phyloP scores from a whole-genome alignment of 371 early-diverging fungal genomes.

The Ordospora pajunii region DNA sequence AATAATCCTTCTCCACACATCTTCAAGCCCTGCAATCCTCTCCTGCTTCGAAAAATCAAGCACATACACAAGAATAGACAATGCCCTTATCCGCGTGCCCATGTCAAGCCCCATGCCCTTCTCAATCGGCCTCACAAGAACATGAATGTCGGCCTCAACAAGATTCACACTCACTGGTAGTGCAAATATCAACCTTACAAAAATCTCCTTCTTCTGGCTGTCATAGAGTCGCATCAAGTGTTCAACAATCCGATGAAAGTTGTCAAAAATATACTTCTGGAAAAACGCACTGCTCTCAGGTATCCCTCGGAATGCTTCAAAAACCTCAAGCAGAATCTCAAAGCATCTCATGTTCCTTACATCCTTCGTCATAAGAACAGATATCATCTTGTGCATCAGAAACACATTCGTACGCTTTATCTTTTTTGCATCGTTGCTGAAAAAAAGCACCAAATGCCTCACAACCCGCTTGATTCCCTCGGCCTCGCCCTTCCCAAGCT shows the following conservation, averaged over 20 bases:
- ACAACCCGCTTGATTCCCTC: not conserved
- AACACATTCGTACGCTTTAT: conserved; percentile 1
- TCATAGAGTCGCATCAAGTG: not conserved
- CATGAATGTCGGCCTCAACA: not conserved
- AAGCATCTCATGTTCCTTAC: not conserved
- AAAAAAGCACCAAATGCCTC: not conserved
- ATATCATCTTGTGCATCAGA: not conserved
- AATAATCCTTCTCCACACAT: not conserved
- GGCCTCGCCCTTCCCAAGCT: not conserved
- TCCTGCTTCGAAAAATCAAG: conserved; percentile 23
- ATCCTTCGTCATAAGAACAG: not conserved
- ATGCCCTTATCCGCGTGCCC: not conserved
- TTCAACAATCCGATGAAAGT: not conserved
- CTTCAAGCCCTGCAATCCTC: not conserved
- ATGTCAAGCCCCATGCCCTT: not conserved
- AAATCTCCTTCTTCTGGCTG: not conserved
- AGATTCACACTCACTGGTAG: conserved; percentile 22
- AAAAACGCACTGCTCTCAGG: conserved; percentile 1
- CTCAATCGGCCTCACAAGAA: conserved; percentile 17
- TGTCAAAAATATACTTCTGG: conserved; percentile 29
- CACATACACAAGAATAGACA: conserved; percentile 8
- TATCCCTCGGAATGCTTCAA: not conserved
- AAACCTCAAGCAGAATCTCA: conserved; percentile 3
- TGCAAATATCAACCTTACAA: conserved; percentile 23
- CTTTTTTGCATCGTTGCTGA: not conserved